These are phyloP conservation scores for Prunus fruticosa DNA, from an alignment of 306 rosid genomes.

Conservation along the genomic window DNA sequence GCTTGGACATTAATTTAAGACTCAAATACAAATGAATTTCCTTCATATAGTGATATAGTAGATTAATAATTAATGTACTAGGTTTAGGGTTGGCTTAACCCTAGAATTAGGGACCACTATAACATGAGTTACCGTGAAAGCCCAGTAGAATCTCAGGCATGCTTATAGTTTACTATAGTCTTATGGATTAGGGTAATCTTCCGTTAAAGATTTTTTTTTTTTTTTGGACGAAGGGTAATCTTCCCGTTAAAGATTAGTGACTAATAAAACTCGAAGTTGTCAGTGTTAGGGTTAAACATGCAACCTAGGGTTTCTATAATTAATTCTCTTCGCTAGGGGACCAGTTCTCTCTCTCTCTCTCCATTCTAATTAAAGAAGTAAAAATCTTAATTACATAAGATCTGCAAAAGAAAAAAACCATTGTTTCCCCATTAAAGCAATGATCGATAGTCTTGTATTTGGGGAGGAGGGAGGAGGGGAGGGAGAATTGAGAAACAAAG, in stretches of 20 bases:
- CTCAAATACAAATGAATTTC: too few relatives aligned
- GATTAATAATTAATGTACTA: background rate
- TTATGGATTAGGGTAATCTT: slow-evolving; percentile 5
- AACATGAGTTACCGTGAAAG: background rate
- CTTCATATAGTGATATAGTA: too few relatives aligned
- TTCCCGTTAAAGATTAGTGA: background rate
- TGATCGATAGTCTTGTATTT: too few relatives aligned
- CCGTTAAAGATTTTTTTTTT: too few relatives aligned
- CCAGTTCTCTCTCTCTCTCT: background rate
- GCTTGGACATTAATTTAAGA: too few relatives aligned
- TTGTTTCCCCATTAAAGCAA: too few relatives aligned
- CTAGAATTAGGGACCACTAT: background rate
- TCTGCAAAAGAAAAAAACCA: too few relatives aligned
- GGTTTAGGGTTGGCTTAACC: background rate
- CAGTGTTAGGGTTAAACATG: background rate
- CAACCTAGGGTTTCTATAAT: slow-evolving; percentile 2
- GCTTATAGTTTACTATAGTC: background rate
- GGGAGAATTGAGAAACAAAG: too few relatives aligned
- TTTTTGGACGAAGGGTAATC: too few relatives aligned
- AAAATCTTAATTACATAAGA: too few relatives aligned
- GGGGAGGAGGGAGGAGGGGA: too few relatives aligned
- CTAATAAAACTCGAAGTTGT: background rate
- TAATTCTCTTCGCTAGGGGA: background rate
- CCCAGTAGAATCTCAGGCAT: background rate
- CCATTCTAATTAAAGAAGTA: too few relatives aligned